Base-by-base conservation (phyloP, 2,329 filamentous ascomycete species). In the Lecanicillium sp. region DNA sequence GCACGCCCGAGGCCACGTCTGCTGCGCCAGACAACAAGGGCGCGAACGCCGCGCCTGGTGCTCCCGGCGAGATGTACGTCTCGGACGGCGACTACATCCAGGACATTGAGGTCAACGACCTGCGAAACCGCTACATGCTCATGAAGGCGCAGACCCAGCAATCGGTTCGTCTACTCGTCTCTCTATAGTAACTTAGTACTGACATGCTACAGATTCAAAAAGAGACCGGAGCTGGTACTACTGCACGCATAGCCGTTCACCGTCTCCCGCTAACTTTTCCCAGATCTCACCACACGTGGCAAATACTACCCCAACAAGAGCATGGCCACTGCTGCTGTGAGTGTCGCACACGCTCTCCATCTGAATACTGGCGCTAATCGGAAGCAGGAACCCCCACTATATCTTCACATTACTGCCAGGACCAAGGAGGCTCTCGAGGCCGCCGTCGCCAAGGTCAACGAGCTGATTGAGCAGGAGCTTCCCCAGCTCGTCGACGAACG, bases 221-320 rank as follows among this genome's bases (percentile, higher is more conserved):
- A 76, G 89, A 96, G 64, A 97, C 91, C 84, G 93, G 93, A 79
- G 91, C 93, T 79, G 93, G 93, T 98, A 98, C n/a, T n/a, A n/a
- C n/a, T n/a, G n/a, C n/a, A n/a, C n/a, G n/a, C n/a, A n/a, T n/a
- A n/a, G n/a, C n/a, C n/a, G n/a, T n/a, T n/a, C n/a, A n/a, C n/a
- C n/a, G n/a, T n/a, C n/a, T n/a, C 33, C 11, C n/a, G 26, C 38
- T 49, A 49, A 48, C 20, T 3, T n/a, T 90, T 8, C 44, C 3
- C 19, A 97, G 93, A 98, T 90, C 89, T 98, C 77, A 98, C 93
- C 41, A 97, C 91, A 51, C 86, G 91, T 65, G 93, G 93, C 71
- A 91, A 84, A 64, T 98, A 97, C 65, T 94, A 93, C 60, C 93
- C 93, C 2, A 94, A 97, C 70, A 97, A 96, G 73, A 90, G 79